Conservation (phyloP, 1,139 yeast genomes). For the Yamadazyma friedrichii region DNA sequence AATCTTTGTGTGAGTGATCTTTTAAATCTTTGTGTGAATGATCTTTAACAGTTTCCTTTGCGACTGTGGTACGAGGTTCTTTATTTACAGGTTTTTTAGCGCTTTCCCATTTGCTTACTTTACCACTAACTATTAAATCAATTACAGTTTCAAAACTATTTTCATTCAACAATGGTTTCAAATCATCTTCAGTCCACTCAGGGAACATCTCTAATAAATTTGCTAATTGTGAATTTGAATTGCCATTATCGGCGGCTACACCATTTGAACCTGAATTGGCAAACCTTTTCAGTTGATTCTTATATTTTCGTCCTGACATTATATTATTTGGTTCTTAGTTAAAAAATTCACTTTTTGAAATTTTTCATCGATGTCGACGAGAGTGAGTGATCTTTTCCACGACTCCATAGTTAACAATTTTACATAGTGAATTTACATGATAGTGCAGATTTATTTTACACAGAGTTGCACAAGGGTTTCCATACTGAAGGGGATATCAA, state of each 20-base stretch:
- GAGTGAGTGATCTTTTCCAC: too few relatives aligned
- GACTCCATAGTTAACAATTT: too few relatives aligned
- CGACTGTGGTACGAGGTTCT: constrained; percentile 3
- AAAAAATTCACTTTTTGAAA: constrained; percentile 1
- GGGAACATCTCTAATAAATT: constrained; percentile 86
- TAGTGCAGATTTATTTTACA: too few relatives aligned
- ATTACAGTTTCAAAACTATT: constrained; percentile 78
- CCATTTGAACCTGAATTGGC: constrained; percentile 20
- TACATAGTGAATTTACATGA: too few relatives aligned
- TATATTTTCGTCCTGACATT: constrained; percentile 43
- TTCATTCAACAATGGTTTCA: constrained; percentile 72
- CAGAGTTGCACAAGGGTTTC: too few relatives aligned
- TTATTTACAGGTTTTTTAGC: constrained; percentile 19
- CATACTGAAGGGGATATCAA: too few relatives aligned
- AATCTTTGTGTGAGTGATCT: background rate
- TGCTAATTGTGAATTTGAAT: constrained; percentile 35
- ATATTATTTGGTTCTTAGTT: background rate
- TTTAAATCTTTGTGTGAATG: constrained; percentile 3
- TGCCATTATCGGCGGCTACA: constrained; percentile 16
- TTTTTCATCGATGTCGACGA: constrained; percentile 7
- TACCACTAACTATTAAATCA: constrained; percentile 84
- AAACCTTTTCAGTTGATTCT: constrained; percentile 48
- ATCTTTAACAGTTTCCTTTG: background rate
- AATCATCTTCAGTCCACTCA: constrained; percentile 90
- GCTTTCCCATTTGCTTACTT: constrained; percentile 60